These are phyloP conservation scores for Ilex asprella DNA, from an alignment of 257 asterid genomes.

Conservation along the genomic window DNA sequence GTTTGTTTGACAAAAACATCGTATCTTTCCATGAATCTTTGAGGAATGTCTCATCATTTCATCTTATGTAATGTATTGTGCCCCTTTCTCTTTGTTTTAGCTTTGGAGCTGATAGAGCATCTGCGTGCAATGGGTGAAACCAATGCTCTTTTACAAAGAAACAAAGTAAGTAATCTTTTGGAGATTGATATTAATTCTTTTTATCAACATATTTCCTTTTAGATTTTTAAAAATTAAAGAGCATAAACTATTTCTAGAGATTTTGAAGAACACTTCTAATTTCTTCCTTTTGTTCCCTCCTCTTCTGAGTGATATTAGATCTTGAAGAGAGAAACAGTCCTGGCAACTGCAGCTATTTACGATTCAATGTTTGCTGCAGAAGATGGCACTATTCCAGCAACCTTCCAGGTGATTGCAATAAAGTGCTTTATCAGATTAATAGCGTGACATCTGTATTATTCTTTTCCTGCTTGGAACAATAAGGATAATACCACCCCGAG, in stretches of 20 bases:
- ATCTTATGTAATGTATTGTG: conserved; percentile 8
- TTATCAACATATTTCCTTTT: neutral
- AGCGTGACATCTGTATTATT: no score
- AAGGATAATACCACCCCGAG: no score
- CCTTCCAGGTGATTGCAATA: conserved; percentile 61
- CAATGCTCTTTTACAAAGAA: conserved; percentile 74
- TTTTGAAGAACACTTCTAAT: neutral
- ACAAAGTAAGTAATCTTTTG: conserved; percentile 38
- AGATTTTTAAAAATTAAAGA: no score
- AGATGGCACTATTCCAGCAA: conserved; percentile 93
- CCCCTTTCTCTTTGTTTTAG: conserved; percentile 34
- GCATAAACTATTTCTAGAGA: neutral
- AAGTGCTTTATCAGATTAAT: no score
- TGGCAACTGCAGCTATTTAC: conserved; percentile 87
- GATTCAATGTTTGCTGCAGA: conserved; percentile 93
- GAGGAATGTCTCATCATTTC: neutral
- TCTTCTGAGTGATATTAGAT: conserved; percentile 32
- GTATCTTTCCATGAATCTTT: no score
- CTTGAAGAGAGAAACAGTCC: conserved; percentile 83
- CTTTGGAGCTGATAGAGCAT: conserved; percentile 95
- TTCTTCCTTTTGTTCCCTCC: neutral
- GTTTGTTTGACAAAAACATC: no score
- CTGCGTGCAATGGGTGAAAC: conserved; percentile 97
- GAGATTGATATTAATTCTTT: neutral
- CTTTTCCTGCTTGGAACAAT: no score